Base-by-base conservation (phyloP, 345 rosid species). In the Anacardium occidentale region DNA sequence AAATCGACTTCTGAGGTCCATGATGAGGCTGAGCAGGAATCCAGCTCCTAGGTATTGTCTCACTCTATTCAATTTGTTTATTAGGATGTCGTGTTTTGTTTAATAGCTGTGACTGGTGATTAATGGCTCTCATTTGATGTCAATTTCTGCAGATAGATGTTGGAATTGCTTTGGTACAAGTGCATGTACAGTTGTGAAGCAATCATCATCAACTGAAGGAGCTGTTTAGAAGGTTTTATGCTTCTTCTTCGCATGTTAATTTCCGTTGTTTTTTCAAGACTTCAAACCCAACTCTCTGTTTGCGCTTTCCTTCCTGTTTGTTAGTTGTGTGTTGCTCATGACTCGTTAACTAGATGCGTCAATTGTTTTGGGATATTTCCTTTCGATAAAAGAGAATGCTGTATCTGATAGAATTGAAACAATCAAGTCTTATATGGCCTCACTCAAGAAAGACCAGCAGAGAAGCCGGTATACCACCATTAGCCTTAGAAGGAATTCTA, bases 1-100 rank as follows among this genome's bases (percentile, higher is more conserved):
- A 74, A 76, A 62, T 76, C 80, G 42, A 60, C 68, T 56, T 56
- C 74, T 59, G 82, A 78, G 62, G 71, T 76, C 26, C 62, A 68
- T 29, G 74, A 75, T 53, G 81, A 74, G 12, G 76, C 32, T 40
- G 83, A 62, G 65, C 70, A 69, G 44, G 86, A 72, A 73, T 74
- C 67, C 42, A 80, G 83, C 77, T 80, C 83, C 25, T 78, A 83
- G 74, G 82, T 79, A 74, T 64, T 61, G 7, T 4, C 29, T 26
- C 7, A 10, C 17, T 24, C 29, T 1, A 12, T 58, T 58, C 62
- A 25, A 58, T 58, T 12, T 24, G 37, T 50, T 50, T 18, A 3
- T 50, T 50, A 6, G n/a, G 15, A 0, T 10, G 1, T 13, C 11
- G 26, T 29, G 22, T 22, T 8, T 15, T 15, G 11, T 51, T 21